Conservation (phyloP, 2,329 filamentous ascomycete genomes). For the Capronia coronata region DNA sequence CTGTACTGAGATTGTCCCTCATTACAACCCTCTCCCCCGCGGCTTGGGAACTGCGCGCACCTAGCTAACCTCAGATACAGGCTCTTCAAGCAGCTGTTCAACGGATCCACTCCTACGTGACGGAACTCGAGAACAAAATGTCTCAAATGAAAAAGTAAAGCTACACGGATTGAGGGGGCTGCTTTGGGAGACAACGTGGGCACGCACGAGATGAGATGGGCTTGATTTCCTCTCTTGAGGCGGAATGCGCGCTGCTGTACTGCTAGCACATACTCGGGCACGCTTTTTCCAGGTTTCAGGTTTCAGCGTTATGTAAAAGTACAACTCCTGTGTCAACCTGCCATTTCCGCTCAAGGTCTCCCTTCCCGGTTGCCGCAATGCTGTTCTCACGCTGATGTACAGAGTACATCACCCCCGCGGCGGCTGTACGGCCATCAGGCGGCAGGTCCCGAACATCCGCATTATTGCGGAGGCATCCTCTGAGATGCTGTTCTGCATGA, state of each 20-base stretch:
- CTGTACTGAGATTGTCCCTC: not conserved
- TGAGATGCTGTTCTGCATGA: too few species aligned
- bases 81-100: slow-evolving; percentile 82
- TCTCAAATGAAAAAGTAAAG: slow-evolving; percentile 40
- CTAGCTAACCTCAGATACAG: slow-evolving; percentile 42
- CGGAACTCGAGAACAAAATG: slow-evolving; percentile 73
- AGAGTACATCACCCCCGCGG: too few species aligned
- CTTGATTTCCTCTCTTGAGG: not conserved
- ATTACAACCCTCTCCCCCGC: not conserved
- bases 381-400: not conserved
- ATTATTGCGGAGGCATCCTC: too few species aligned
- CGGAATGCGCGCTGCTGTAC: not conserved
- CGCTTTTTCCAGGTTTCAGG: not conserved
- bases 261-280: not conserved
- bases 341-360: too few species aligned
- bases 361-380: not conserved
- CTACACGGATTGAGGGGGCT: not conserved
- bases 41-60: not conserved
- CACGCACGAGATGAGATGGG: not conserved
- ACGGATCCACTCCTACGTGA: slow-evolving; percentile 76
- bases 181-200: not conserved
- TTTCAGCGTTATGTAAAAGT: slow-evolving; percentile 2
- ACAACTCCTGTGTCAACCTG: not conserved
- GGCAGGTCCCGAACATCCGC: too few species aligned
- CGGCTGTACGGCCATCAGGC: too few species aligned